Evolutionary conservation across 2,329 filamentous ascomycete genomes (phyloP), one percentile per base, ranked within the genome.

Genomic region (Talaromyces sp.): DNA sequence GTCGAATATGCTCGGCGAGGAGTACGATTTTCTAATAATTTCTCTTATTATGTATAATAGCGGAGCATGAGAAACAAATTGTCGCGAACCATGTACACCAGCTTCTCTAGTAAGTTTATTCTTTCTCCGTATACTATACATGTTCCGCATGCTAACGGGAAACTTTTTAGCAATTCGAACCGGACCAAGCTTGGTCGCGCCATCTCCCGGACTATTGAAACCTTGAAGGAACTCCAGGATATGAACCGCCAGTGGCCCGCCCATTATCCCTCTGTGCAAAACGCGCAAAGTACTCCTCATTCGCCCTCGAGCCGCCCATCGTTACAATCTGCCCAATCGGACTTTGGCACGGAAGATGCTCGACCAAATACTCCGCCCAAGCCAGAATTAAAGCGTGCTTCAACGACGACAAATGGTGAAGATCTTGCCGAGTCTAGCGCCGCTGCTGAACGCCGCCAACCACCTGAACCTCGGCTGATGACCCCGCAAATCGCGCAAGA

Each of bases 211-310:
- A 93, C 92, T 8, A 85, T 97, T 52, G 91, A 97, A 55, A 85
- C 91, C 2, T 77, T 99, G 60, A 87, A 88, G 70, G 85, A 85
- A 54, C 82, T 99, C 52, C 92, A 96, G 72, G 83, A 92, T 57
- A 94, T 90, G 82, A 99, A 99, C 67, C 78, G 87, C 13, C 84
- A 86, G 67, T 97, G 94, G 94, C 94, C 94, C 1, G 93, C 92
- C 29, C 90, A 95, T 70, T 99, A 99, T 70, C 94, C 94, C 48
- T 90, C 92, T 2, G 69, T 70, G 7, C 68, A 69, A 48, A 66
- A 49, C 49, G 56, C 32, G 3, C 43, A 46, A 46, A 36, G 14
- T 14, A 30, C 49, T n/a, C 59, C 66, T 30, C 49, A 55, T 19
- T 65, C 65, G 9, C 61, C 65, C 16, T 56, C 63, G 57, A 69